A percentile compares a stretch with the other conserved stretches of the same genome.
phyloP scores from a whole-genome alignment of 2,329 filamentous ascomycete species.

The Ceratocystiopsis brevicomis region DNA sequence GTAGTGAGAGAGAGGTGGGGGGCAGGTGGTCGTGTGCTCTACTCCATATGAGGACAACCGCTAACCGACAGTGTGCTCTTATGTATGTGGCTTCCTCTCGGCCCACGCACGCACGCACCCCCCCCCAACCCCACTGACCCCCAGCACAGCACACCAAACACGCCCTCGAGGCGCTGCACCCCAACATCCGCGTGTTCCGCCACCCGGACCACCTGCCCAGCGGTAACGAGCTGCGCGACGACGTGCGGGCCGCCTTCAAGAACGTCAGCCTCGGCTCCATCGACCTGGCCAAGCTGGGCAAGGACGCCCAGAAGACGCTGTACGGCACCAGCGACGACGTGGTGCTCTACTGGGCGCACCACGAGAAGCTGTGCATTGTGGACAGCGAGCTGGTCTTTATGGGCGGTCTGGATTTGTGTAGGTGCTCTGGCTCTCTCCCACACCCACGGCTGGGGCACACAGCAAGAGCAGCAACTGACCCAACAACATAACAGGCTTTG shows the following conservation, averaged over 20 bases:
- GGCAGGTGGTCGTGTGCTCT: too few relatives aligned
- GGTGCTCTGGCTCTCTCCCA: too few relatives aligned
- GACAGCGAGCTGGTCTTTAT: constrained; percentile 72
- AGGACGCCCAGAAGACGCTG: constrained; percentile 54
- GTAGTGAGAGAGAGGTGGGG: constrained; percentile 18
- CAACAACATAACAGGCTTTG: constrained; percentile 39
- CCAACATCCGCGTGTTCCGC: constrained; percentile 74
- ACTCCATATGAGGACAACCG: too few relatives aligned
- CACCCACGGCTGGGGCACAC: too few relatives aligned
- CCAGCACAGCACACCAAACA: constrained; percentile 59
- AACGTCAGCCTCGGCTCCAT: constrained; percentile 28
- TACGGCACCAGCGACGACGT: constrained; percentile 70
- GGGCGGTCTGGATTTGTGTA: constrained; percentile 73
- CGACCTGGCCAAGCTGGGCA: constrained; percentile 44
- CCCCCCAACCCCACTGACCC: not conserved
- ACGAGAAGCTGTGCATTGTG: constrained; percentile 74
- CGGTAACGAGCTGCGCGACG: constrained; percentile 43
- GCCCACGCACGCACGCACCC: too few relatives aligned
- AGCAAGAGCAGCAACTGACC: too few relatives aligned
- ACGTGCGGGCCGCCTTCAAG: constrained; percentile 45
- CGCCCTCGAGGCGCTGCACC: constrained; percentile 54
- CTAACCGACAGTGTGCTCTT: too few relatives aligned
- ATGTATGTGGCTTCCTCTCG: too few relatives aligned
- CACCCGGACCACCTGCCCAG: constrained; percentile 78
- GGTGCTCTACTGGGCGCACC: constrained; percentile 81